Evolutionary conservation across 768 basidiomycete genomes (phyloP).

Genomic region (Dictyophora rubrovolvata): DNA sequence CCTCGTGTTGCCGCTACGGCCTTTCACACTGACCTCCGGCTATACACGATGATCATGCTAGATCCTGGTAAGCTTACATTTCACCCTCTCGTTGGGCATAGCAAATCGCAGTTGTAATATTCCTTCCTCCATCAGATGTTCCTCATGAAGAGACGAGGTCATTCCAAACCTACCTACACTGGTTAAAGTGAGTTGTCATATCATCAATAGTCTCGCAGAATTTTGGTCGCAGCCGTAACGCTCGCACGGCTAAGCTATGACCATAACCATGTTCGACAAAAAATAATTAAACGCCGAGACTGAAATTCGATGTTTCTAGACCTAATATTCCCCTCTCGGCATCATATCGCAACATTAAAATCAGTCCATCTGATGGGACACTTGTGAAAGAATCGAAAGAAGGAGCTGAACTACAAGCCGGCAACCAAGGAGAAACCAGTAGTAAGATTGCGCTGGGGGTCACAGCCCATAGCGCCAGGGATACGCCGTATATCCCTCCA

Average conservation of each 20-base stretch:
- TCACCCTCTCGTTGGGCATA: not conserved
- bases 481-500: slow-evolving; percentile 78
- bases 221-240: not conserved
- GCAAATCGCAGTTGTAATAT: not conserved
- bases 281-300: not conserved
- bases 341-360: slow-evolving; percentile 31
- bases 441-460: no score
- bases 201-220: slow-evolving; percentile 4
- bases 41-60: slow-evolving; percentile 84
- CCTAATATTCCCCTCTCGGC: slow-evolving; percentile 72
- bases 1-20: slow-evolving; percentile 64
- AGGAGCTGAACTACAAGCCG: slow-evolving; percentile 14
- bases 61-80: slow-evolving; percentile 56
- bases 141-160: slow-evolving; percentile 60
- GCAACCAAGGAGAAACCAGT: no score
- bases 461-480: slow-evolving; percentile 34
- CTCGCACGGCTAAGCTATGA: not conserved
- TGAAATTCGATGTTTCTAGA: slow-evolving; percentile 27
- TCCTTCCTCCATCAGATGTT: slow-evolving; percentile 42
- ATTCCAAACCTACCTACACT: slow-evolving; percentile 72
- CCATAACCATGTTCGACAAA: not conserved
- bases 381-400: not conserved
- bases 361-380: slow-evolving; percentile 13
- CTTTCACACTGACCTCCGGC: slow-evolving; percentile 68
- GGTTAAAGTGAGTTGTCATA: slow-evolving; percentile 56